Base-by-base conservation (phyloP, 176 grass and related monocot species). In the Miscanthus lutarioriparius region DNA sequence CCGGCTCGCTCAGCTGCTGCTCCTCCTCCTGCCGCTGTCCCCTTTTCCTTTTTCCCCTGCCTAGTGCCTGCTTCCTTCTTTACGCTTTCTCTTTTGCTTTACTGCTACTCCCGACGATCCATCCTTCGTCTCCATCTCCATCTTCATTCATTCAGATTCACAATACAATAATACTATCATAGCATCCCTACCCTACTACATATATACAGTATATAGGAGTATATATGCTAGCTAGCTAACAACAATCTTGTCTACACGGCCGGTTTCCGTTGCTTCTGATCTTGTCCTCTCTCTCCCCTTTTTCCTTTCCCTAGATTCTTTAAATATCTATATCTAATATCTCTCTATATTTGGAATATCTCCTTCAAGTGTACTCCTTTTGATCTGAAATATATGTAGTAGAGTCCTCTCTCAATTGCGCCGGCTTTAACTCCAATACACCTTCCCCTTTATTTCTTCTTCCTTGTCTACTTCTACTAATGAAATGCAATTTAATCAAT, bases 1-100 rank as follows among this genome's bases (percentile, higher is more conserved):
- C 48, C 1, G 16, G 49, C 39, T 33, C n/a, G 33, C 2, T 35
- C 33, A 35, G 62, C 77, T 66, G 14, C 22, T 23, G n/a, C 8
- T 10, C 23, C 59, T 12, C 25, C 23, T 28, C 61, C 47, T 56
- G 79, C 66, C 47, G 23, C 59, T 83, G 77, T 73, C 27, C 54
- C 67, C 70, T 86, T 84, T 90, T 51, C 23, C 39, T 70, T 85
- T 89, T 75, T 40, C 71, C 26, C 85, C 67, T 64, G 43, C 26
- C 14, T 27, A 54, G 7, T 22, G 51, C 51, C 40, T 44, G 70
- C 72, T 70, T 43, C 70, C 71, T 81, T 81, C 51, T 64, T 71
- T 66, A 67, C 30, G 39, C 67, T 80, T 80, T 83, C 82, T 48
- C 80, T 83, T 87, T 87, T 87, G 62, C 88, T 90, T 87, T 86